phyloP scores from a whole-genome alignment of 805 yeast genomes.

The Kuraishia hungarica region DNA sequence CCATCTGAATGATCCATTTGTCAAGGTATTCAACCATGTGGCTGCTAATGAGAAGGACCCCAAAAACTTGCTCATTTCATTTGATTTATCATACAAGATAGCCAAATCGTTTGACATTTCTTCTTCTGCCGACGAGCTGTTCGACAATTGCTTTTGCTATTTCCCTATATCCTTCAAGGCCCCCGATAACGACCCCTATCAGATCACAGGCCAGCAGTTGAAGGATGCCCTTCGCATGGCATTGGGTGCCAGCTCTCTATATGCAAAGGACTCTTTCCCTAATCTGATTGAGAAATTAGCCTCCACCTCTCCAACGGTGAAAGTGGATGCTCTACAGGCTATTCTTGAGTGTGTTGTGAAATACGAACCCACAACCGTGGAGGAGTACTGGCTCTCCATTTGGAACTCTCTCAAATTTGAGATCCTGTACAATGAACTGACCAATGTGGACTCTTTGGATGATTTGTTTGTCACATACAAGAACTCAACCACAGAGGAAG shows the following conservation, averaged over 20 bases:
- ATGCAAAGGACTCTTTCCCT: slow-evolving; percentile 68
- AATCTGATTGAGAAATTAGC: slow-evolving; percentile 73
- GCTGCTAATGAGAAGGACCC: slow-evolving; percentile 95
- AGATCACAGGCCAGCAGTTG: slow-evolving; percentile 67
- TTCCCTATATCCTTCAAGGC: slow-evolving; percentile 95
- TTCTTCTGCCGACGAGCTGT: slow-evolving; percentile 53
- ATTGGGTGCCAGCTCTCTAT: slow-evolving; percentile 49
- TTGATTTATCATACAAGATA: slow-evolving; percentile 43
- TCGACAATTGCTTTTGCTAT: slow-evolving; percentile 87
- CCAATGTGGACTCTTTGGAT: slow-evolving; percentile 17
- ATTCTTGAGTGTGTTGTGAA: slow-evolving; percentile 44
- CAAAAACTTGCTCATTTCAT: slow-evolving; percentile 66
- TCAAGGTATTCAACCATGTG: slow-evolving; percentile 53
- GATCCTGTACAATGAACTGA: slow-evolving; percentile 65
- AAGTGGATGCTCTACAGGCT: slow-evolving; percentile 65
- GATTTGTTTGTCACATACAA: slow-evolving; percentile 20
- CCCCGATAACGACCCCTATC: slow-evolving; percentile 82
- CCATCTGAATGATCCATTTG: slow-evolving; percentile 29
- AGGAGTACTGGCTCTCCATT: slow-evolving; percentile 58
- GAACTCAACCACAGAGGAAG: slow-evolving; percentile 23
- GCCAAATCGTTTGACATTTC: slow-evolving; percentile 31
- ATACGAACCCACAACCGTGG: slow-evolving; percentile 41
- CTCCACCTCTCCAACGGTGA: slow-evolving; percentile 64
- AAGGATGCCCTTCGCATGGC: slow-evolving; percentile 54
- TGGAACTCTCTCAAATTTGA: slow-evolving; percentile 91